Conservation (phyloP, 371 early-diverging fungal genomes). For the Mucor lusitanicus region DNA sequence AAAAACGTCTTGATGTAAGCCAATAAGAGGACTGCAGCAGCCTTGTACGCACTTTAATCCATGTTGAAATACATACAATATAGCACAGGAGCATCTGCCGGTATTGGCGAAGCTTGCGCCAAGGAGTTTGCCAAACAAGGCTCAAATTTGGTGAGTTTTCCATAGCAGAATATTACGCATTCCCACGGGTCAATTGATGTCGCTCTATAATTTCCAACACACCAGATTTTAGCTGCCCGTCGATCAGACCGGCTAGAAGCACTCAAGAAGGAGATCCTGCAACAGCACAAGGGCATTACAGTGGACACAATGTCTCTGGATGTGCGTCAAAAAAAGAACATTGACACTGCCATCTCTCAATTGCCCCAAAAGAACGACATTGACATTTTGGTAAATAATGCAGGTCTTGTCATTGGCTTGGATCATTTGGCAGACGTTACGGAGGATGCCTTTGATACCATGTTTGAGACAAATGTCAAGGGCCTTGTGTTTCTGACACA, state of each 20-base stretch:
- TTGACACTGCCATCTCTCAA: constrained; percentile 52
- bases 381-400: constrained; percentile 27
- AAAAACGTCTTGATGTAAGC: constrained; percentile 52
- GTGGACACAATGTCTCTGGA: constrained; percentile 73
- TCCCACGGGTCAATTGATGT: background rate
- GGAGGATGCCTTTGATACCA: constrained; percentile 71
- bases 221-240: constrained; percentile 78
- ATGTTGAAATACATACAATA: too few species aligned
- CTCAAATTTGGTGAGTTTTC: constrained; percentile 63
- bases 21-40: background rate
- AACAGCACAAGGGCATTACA: constrained; percentile 46
- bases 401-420: constrained; percentile 39
- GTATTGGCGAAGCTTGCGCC: constrained; percentile 88
- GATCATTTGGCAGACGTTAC: constrained; percentile 71
- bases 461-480: constrained; percentile 93
- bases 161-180: background rate
- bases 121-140: constrained; percentile 82
- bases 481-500: constrained; percentile 79
- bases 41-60: background rate
- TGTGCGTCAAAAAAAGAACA: constrained; percentile 50
- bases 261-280: constrained; percentile 54
- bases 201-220: background rate
- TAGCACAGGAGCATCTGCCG: constrained; percentile 88
- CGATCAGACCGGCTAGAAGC: constrained; percentile 66
- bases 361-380: constrained; percentile 53